Evolutionary conservation across 768 basidiomycete species (phyloP).

Genomic region (Mycena latifolia): DNA sequence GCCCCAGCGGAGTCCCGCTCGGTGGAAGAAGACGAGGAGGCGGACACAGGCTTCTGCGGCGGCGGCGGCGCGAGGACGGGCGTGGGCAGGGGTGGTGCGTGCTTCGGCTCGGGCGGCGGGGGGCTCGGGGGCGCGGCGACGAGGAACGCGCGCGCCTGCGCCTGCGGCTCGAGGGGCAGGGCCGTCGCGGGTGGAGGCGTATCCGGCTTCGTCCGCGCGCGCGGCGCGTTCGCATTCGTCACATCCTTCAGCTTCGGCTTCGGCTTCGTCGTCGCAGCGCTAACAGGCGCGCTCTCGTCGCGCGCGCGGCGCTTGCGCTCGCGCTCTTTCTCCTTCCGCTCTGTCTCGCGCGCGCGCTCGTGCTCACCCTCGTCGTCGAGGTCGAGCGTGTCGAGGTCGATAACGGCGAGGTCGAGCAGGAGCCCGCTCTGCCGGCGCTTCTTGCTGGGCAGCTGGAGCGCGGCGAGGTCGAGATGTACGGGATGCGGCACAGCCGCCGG

Average conservation of each 20-base stretch:
- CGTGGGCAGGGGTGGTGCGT: background rate
- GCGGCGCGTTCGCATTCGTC: slow-evolving; percentile 63
- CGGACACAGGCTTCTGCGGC: slow-evolving; percentile 16
- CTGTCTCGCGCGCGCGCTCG: slow-evolving; percentile 62
- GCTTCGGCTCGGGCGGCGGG: slow-evolving; percentile 39
- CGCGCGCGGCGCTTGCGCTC: slow-evolving; percentile 17
- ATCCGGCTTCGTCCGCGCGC: slow-evolving; percentile 30
- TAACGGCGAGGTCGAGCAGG: slow-evolving; percentile 54
- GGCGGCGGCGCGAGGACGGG: background rate
- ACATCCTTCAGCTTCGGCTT: slow-evolving; percentile 73
- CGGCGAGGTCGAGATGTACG: slow-evolving; percentile 29
- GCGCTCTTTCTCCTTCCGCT: slow-evolving; percentile 34
- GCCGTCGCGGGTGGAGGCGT: background rate
- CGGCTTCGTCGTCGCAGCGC: slow-evolving; percentile 49
- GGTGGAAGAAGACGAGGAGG: slow-evolving; percentile 31
- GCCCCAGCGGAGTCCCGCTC: slow-evolving; percentile 45
- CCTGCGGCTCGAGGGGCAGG: slow-evolving; percentile 17
- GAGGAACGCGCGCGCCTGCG: slow-evolving; percentile 30
- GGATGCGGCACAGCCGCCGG: background rate
- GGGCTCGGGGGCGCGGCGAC: slow-evolving; percentile 43
- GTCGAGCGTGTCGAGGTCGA: slow-evolving; percentile 37
- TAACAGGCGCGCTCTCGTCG: slow-evolving; percentile 47
- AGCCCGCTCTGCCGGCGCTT: slow-evolving; percentile 56
- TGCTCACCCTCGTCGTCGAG: slow-evolving; percentile 44
- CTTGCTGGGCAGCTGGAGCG: slow-evolving; percentile 41